Evolutionary conservation across 2,329 filamentous ascomycete species (phyloP).

Genomic region (Arthrobotrys musiformis): DNA sequence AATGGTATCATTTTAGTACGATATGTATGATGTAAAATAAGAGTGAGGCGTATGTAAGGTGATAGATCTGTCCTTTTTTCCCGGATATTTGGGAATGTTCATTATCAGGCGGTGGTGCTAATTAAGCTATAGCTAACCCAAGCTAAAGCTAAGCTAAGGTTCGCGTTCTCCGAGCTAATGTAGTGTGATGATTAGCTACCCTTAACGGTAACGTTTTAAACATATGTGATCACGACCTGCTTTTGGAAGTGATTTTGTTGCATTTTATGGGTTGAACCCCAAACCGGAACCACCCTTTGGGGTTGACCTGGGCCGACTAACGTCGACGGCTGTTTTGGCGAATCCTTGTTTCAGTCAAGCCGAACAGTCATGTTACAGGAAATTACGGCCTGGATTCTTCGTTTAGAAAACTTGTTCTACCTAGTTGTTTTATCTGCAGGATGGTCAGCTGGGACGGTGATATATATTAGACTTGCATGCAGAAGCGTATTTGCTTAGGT

Average conservation of each 20-base stretch:
- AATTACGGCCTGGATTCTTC: not conserved
- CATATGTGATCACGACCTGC: slow-evolving; percentile 42
- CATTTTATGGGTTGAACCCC: slow-evolving; percentile 19
- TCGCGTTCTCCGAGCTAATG: not conserved
- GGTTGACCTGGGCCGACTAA: not conserved
- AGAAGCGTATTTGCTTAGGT: too few relatives aligned
- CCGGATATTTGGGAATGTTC: slow-evolving; percentile 57
- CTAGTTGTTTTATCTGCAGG: slow-evolving; percentile 45
- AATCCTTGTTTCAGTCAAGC: slow-evolving; percentile 30
- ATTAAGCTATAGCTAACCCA: too few relatives aligned
- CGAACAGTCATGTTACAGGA: slow-evolving; percentile 11
- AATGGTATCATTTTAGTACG: slow-evolving; percentile 33
- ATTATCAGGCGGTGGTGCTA: slow-evolving; percentile 63
- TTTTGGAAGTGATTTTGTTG: slow-evolving; percentile 56
- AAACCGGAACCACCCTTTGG: not conserved
- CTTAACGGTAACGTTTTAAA: not conserved
- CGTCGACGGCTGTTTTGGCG: not conserved
- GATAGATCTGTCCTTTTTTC: slow-evolving; percentile 56
- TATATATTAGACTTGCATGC: slow-evolving; percentile 47
- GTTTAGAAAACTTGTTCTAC: slow-evolving; percentile 5
- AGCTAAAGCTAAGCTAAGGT: too few relatives aligned
- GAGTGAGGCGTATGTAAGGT: slow-evolving; percentile 4
- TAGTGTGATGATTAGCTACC: slow-evolving; percentile 60
- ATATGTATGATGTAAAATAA: not conserved
- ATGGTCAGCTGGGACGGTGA: slow-evolving; percentile 51